Percentiles rank a stretch among this genome's conserved stretches.
phyloP scores from a whole-genome alignment of 768 basidiomycete genomes.

The Mycena vitilis region DNA sequence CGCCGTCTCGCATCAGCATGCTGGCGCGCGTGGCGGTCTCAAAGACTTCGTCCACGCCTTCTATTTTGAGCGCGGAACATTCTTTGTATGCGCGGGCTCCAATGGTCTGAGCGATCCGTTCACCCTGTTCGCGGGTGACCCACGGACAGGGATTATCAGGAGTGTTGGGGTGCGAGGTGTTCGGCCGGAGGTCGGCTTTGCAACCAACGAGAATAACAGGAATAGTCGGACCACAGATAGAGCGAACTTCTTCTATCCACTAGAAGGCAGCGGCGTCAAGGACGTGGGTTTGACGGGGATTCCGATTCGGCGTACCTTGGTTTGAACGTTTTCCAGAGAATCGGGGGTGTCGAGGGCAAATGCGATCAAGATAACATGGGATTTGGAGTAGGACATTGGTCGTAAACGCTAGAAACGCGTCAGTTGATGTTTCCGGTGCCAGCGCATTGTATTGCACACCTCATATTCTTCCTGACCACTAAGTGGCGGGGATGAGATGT shows the following conservation, averaged over 20 bases:
- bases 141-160: constrained; percentile 60
- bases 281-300: neutral
- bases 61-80: constrained; percentile 89
- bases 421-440: constrained; percentile 25
- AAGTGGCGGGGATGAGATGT: constrained; percentile 33
- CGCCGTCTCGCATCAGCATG: constrained; percentile 94
- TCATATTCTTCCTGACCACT: constrained; percentile 99
- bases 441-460: constrained; percentile 54
- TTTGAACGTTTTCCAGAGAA: constrained; percentile 94
- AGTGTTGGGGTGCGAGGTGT: constrained; percentile 57
- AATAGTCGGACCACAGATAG: constrained; percentile 92
- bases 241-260: constrained; percentile 99
- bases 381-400: constrained; percentile 97
- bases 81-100: constrained; percentile 96
- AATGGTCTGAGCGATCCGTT: constrained; percentile 83
- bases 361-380: constrained; percentile 98
- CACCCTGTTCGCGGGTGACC: constrained; percentile 84
- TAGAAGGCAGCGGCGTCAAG: constrained; percentile 45
- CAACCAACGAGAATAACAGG: constrained; percentile 97
- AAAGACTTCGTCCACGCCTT: constrained; percentile 97
- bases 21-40: constrained; percentile 97
- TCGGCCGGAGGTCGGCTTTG: constrained; percentile 91
- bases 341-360: constrained; percentile 97
- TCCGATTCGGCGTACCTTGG: constrained; percentile 68
- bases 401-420: constrained; percentile 75